Conservation (phyloP, 768 basidiomycete species). For the Termitomyces sp. region DNA sequence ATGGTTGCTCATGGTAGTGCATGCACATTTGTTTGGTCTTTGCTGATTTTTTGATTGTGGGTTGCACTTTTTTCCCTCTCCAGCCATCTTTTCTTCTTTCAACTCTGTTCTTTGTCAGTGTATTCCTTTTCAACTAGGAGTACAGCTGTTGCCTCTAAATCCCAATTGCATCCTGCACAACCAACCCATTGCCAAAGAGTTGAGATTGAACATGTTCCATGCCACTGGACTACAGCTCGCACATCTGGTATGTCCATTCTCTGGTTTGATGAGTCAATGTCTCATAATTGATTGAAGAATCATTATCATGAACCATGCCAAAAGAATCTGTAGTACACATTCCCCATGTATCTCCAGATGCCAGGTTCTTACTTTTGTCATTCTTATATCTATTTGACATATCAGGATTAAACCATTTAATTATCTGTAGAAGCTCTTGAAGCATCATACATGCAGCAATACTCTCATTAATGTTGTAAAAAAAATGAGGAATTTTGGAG, state of each 20-base stretch:
- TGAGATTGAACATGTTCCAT: neutral
- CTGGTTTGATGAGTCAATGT: too few relatives aligned
- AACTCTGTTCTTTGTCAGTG: neutral
- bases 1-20: too few relatives aligned
- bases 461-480: neutral
- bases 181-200: neutral
- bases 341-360: slow-evolving; percentile 4
- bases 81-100: too few relatives aligned
- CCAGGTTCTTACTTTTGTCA: slow-evolving; percentile 1
- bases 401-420: neutral
- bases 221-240: neutral
- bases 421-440: neutral
- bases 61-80: neutral
- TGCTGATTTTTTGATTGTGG: too few relatives aligned
- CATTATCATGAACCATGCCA: too few relatives aligned
- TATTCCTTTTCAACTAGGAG: neutral
- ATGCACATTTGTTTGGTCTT: too few relatives aligned
- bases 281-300: too few relatives aligned
- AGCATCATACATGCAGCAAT: neutral
- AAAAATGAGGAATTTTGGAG: too few relatives aligned
- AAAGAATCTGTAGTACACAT: slow-evolving; percentile 11
- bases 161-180: neutral
- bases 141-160: neutral
- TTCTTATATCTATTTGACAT: slow-evolving; percentile 5
- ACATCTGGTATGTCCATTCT: slow-evolving; percentile 2